A percentile compares a stretch with the other conserved stretches of the same genome.
Evolutionary conservation across 352 stramenopile genomes (phyloP).

Genomic region (Globisporangium rhizosaccharum): DNA sequence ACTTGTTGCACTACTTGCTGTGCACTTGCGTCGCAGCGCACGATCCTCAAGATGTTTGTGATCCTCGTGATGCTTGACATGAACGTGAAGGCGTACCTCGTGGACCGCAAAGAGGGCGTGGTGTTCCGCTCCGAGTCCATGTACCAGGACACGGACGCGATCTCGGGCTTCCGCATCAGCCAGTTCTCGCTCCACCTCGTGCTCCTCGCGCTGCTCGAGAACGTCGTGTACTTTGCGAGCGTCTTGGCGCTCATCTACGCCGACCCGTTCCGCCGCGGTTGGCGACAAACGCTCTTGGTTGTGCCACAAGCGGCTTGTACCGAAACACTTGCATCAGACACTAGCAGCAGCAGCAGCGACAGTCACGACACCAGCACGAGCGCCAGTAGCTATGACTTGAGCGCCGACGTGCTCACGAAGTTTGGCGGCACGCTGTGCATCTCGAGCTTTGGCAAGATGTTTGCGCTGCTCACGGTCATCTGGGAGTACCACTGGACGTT

Average conservation of each 20-base stretch:
- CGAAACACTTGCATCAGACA: background rate
- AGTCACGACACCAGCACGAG: background rate
- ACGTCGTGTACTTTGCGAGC: conserved; percentile 50
- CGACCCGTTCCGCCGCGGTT: conserved; percentile 50
- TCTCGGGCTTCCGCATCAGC: conserved; percentile 56
- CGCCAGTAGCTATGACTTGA: conserved; percentile 3
- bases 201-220: conserved; percentile 63
- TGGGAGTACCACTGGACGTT: conserved; percentile 87
- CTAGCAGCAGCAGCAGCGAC: background rate
- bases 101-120: conserved; percentile 60
- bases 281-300: conserved; percentile 22
- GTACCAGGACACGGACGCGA: conserved; percentile 32
- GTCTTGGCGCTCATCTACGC: conserved; percentile 43
- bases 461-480: conserved; percentile 79
- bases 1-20: background rate
- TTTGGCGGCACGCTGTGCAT: conserved; percentile 69
- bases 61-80: conserved; percentile 82
- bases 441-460: conserved; percentile 81
- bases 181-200: conserved; percentile 80
- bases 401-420: conserved; percentile 21
- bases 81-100: conserved; percentile 82
- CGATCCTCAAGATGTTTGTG: conserved; percentile 69
- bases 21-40: conserved; percentile 18
- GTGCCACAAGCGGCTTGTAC: background rate
- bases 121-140: conserved; percentile 53